phyloP scores from a whole-genome alignment of 139 green algal species.

The Tetratostichococcus sp. region DNA sequence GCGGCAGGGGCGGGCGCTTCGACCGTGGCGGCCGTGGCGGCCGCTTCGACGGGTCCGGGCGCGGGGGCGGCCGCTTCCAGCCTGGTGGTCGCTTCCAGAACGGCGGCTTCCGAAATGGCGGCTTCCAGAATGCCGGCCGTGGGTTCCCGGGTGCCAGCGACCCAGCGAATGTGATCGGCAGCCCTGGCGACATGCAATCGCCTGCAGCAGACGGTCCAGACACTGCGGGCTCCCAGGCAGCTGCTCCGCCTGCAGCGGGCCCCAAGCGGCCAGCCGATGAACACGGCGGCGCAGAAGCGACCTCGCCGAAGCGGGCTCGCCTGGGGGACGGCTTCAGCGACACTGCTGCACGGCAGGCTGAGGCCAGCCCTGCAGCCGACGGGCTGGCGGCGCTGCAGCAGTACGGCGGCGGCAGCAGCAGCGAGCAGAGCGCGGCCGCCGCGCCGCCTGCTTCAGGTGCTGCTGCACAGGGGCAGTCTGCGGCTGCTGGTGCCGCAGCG shows the following conservation, averaged over 20 bases:
- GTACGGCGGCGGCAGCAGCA: neutral
- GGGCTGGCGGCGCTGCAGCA: neutral
- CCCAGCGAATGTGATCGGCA: too few species aligned
- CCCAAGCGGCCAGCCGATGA: neutral
- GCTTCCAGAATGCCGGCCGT: too few species aligned
- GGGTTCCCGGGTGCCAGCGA: too few species aligned
- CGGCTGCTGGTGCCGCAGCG: neutral
- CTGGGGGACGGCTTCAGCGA: too few species aligned
- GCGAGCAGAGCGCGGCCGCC: too few species aligned
- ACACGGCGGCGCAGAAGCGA: too few species aligned
- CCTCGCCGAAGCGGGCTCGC: neutral
- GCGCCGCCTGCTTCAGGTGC: too few species aligned
- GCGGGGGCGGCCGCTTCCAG: neutral
- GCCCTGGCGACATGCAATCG: too few species aligned
- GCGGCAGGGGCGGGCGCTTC: conserved; percentile 9
- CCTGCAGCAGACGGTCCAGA: too few species aligned
- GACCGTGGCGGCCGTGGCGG: conserved; percentile 8
- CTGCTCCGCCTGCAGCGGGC: neutral
- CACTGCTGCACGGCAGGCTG: too few species aligned
- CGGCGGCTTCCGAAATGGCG: neutral
- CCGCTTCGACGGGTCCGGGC: neutral
- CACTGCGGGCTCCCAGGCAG: neutral
- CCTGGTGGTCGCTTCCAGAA: too few species aligned
- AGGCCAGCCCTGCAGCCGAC: neutral
- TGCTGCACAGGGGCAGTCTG: neutral